phyloP scores from a whole-genome alignment of 306 rosid genomes.

The Malus asiatica region DNA sequence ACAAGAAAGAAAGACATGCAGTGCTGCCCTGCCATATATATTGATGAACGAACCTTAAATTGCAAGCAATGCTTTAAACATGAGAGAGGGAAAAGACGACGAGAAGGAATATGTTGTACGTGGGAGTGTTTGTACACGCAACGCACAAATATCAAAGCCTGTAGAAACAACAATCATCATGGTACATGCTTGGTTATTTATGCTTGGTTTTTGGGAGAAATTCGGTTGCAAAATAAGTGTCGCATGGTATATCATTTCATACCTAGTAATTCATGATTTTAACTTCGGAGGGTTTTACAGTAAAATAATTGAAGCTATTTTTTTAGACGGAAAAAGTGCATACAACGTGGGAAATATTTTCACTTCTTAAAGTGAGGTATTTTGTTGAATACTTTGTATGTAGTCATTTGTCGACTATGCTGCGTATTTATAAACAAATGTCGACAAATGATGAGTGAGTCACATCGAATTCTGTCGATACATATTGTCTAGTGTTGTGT shows the following conservation, averaged over 20 bases:
- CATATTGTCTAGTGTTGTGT: background rate
- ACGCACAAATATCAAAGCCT: slow-evolving; percentile 30
- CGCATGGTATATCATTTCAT: background rate
- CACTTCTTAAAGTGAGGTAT: no score
- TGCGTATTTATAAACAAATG: no score
- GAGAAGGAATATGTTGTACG: slow-evolving; percentile 7
- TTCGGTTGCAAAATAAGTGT: background rate
- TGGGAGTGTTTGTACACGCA: slow-evolving; percentile 39
- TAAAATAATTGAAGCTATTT: no score
- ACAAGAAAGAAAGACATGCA: slow-evolving; percentile 13
- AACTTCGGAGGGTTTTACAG: background rate
- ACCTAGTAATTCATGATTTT: no score
- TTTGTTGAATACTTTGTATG: no score
- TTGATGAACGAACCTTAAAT: slow-evolving; percentile 28
- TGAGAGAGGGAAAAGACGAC: background rate
- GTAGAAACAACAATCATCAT: slow-evolving; percentile 10
- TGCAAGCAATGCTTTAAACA: slow-evolving; percentile 37
- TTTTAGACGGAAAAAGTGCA: no score
- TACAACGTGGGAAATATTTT: no score
- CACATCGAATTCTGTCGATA: background rate
- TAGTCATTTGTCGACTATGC: no score
- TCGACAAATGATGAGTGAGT: background rate
- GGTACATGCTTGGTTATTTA: slow-evolving; percentile 12
- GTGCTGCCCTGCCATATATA: slow-evolving; percentile 7
- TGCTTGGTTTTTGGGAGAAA: background rate